Evolutionary conservation across 352 stramenopile species (phyloP).

Genomic region (Thraustotheca clavata): DNA sequence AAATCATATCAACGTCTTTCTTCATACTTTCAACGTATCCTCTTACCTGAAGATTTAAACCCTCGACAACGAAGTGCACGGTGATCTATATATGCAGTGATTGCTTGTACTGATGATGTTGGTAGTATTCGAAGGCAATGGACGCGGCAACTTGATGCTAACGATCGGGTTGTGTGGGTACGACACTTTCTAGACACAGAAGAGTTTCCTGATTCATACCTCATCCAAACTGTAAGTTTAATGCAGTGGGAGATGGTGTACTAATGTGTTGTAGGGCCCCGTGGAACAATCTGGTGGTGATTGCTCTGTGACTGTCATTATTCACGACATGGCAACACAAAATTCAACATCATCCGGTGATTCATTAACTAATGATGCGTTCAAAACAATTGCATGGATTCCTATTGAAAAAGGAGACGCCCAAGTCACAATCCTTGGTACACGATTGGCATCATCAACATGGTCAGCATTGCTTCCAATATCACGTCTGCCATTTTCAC

Average conservation of each 20-base stretch:
- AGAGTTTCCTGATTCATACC: neutral
- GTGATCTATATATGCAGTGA: neutral
- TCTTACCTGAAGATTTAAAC: constrained; percentile 9
- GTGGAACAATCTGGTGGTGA: neutral
- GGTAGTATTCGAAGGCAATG: constrained; percentile 68
- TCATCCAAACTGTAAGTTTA: neutral
- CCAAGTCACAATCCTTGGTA: constrained; percentile 53
- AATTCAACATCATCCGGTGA: constrained; percentile 45
- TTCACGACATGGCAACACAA: constrained; percentile 2
- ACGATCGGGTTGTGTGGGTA: constrained; percentile 70
- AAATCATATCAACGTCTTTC: constrained; percentile 13
- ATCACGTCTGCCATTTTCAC: constrained; percentile 50
- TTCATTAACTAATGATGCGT: constrained; percentile 26
- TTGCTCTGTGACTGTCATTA: neutral
- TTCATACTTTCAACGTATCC: constrained; percentile 18
- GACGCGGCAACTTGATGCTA: constrained; percentile 55
- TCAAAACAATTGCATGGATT: constrained; percentile 25
- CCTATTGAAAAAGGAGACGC: constrained; percentile 53
- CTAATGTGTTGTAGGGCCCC: neutral
- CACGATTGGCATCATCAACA: constrained; percentile 42
- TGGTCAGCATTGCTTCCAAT: constrained; percentile 27
- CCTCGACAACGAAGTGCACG: constrained; percentile 14
- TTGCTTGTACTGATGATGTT: neutral
- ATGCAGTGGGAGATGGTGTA: neutral
- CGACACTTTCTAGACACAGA: constrained; percentile 22